phyloP scores from a whole-genome alignment of 371 early-diverging fungal species.

The Coemansia sp. region DNA sequence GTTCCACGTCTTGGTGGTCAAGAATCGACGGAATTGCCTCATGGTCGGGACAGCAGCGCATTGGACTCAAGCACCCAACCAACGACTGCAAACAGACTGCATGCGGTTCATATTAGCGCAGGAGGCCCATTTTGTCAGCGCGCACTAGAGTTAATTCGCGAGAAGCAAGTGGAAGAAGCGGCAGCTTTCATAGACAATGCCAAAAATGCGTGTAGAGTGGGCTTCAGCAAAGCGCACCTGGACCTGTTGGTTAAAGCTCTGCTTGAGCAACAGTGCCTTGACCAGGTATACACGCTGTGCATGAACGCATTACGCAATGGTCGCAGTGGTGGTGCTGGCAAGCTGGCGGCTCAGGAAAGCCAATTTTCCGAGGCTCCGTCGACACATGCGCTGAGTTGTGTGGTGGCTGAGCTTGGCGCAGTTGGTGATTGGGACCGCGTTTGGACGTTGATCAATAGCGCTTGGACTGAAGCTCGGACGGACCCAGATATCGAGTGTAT shows the following conservation, averaged over 20 bases:
- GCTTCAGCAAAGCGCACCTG: constrained; percentile 11
- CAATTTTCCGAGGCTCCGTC: constrained; percentile 9
- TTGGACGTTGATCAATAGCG: constrained; percentile 11
- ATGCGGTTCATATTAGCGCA: constrained; percentile 9
- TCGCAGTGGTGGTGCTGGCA: not conserved
- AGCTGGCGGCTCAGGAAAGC: not conserved
- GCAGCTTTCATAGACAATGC: constrained; percentile 9
- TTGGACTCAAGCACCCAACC: not conserved
- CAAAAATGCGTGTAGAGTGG: constrained; percentile 4
- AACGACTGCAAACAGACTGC: constrained; percentile 10
- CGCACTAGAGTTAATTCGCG: constrained; percentile 22
- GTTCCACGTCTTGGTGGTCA: constrained; percentile 10
- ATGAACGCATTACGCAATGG: constrained; percentile 9
- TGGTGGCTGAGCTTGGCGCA: constrained; percentile 11
- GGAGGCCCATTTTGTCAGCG: constrained; percentile 27
- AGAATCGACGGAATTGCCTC: constrained; percentile 24
- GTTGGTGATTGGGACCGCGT: constrained; percentile 30
- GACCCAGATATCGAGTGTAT: not conserved
- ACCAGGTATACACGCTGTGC: constrained; percentile 17
- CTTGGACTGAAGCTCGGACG: not conserved
- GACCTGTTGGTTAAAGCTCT: constrained; percentile 15
- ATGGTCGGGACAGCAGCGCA: constrained; percentile 1
- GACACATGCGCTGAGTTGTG: not conserved
- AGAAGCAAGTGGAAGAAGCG: constrained; percentile 4
- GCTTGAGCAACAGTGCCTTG: constrained; percentile 7